Evolutionary conservation across 1,284 basidiomycete species (phyloP), one percentile per base, ranked within the genome.

Genomic region (Phlebopus sp.): DNA sequence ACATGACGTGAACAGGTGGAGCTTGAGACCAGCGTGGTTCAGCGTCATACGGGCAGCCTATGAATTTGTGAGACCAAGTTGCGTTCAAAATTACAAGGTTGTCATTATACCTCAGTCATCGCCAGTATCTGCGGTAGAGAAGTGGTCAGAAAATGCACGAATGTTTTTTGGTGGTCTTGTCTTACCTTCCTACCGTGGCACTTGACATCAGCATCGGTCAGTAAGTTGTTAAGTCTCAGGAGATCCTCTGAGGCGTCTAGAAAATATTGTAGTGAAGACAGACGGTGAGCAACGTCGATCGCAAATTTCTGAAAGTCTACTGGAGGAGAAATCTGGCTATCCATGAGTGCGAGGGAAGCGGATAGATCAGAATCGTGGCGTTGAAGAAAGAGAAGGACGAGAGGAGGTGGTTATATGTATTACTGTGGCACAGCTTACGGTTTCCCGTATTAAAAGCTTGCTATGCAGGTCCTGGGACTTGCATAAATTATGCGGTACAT

Each of bases 1-100:
- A 46, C 70, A 72, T 32, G 63, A 56, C 21, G 69, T 59, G 46
- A 72, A 72, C 30, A 67, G 56, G 38, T 69, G 59, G 15, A 69
- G 56, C 41, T 68, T 68, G 38, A 72, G 46, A 37, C 63, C 66
- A 15, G 54, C 58, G 18, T 55, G 59, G 39, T 58, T 58, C 46
- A 69, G 61, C 29, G 70, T 72, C 30, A 56, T 56, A 46, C 68
- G 59, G 7, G 67, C 64, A 9, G 65, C 69, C 68, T 69, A 15
- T 34, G 37, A 32, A 37, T 39, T 29, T 35, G 37, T 35, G 29
- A 32, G 27, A 46, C 57, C 23, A 51, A 46, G 42, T 23, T 25
- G 14, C 11, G 17, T 30, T 34, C 17, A 19, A 45, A 19, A 47
- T 35, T 10, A 41, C 5, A 46, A 47, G 31, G 32, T 42, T 46